Percentiles rank a stretch among this genome's conserved stretches.
Conservation (phyloP, 2,329 filamentous ascomycete genomes). For the Coniochaeta prunicola region DNA sequence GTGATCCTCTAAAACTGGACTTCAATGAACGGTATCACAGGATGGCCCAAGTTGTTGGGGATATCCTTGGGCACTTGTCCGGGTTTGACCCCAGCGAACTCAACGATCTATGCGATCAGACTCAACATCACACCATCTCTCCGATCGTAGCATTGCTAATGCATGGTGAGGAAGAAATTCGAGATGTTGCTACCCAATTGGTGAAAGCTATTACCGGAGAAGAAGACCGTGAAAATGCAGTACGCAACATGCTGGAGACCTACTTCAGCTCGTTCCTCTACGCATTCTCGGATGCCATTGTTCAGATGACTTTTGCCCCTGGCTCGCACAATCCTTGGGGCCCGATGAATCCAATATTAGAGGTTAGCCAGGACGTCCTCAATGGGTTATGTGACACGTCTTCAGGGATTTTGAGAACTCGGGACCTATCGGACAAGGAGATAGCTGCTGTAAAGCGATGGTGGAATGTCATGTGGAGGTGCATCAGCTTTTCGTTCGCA, state of each 20-base stretch:
- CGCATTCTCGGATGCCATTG: conserved; percentile 35
- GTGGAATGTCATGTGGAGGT: conserved; percentile 81
- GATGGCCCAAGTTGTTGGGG: conserved; percentile 54
- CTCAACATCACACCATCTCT: conserved; percentile 53
- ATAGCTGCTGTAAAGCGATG: conserved; percentile 62
- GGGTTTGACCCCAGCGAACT: conserved; percentile 68
- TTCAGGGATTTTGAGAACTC: conserved; percentile 48
- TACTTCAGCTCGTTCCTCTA: conserved; percentile 35
- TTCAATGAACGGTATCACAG: conserved; percentile 59
- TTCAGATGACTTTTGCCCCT: conserved; percentile 30
- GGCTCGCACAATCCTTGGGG: conserved; percentile 42
- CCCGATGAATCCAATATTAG: conserved; percentile 49
- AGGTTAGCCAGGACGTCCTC: conserved; percentile 50
- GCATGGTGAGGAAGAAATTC: conserved; percentile 71
- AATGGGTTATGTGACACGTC: conserved; percentile 48
- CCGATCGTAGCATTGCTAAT: conserved; percentile 74
- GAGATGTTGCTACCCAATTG: conserved; percentile 72
- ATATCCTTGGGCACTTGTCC: conserved; percentile 70
- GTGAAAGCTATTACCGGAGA: conserved; percentile 77
- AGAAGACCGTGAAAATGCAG: conserved; percentile 40
- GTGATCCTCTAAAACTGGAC: conserved; percentile 43
- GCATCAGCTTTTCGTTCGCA: conserved; percentile 71
- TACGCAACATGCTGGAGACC: conserved; percentile 37
- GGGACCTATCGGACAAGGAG: conserved; percentile 51
- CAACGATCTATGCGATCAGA: conserved; percentile 59